Percentiles rank a stretch among this genome's conserved stretches.
Conservation (phyloP, 2,329 filamentous ascomycete species). For the Periconia sp. region DNA sequence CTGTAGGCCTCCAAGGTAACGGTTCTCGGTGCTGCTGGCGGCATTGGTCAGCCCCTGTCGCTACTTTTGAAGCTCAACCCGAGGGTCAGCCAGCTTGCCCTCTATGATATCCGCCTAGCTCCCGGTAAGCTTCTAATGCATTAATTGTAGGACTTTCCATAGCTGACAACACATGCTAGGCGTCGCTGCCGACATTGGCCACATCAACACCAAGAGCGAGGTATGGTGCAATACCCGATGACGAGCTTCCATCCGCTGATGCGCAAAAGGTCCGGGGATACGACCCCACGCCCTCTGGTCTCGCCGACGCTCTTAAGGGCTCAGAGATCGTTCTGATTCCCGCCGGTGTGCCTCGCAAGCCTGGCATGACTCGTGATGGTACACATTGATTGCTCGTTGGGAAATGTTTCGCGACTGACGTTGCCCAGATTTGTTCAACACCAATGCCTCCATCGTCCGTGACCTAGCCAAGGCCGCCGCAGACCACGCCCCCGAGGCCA, state of each 20-base stretch:
- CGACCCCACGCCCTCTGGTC: constrained; percentile 75
- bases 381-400: constrained; percentile 31
- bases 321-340: constrained; percentile 96
- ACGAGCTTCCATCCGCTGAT: constrained; percentile 24
- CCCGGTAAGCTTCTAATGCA: constrained; percentile 70
- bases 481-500: constrained; percentile 86
- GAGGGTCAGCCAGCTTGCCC: constrained; percentile 87
- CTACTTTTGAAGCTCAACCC: constrained; percentile 99
- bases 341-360: constrained; percentile 97
- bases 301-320: constrained; percentile 80
- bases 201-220: constrained; percentile 98
- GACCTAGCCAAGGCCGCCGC: constrained; percentile 96
- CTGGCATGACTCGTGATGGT: constrained; percentile 98
- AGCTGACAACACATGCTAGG: constrained; percentile 59
- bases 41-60: constrained; percentile 97
- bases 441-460: constrained; percentile 98
- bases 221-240: constrained; percentile 42
- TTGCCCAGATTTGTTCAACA: constrained; percentile 93
- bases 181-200: constrained; percentile 96
- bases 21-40: constrained; percentile 94
- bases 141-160: neutral
- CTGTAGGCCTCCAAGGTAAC: constrained; percentile 92
- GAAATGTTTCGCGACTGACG: constrained; percentile 15
- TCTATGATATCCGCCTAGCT: constrained; percentile 96
- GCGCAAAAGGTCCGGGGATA: constrained; percentile 77